These are phyloP conservation scores for Kuraishia capsulata DNA, from an alignment of 805 yeast species.

Conservation along the genomic window DNA sequence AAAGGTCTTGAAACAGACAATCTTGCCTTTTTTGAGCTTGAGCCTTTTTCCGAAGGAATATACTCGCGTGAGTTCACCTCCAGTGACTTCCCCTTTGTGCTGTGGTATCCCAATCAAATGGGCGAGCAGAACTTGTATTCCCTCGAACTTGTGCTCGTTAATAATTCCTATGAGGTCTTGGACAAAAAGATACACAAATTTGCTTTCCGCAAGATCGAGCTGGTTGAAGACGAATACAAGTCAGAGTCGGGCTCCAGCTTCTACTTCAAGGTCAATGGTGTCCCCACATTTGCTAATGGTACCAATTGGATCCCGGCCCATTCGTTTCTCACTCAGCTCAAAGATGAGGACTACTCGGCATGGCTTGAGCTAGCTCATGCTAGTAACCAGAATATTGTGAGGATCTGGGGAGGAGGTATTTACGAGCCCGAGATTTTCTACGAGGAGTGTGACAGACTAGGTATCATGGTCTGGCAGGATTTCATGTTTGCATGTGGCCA, in stretches of 20 bases:
- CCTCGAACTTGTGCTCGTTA: slow-evolving; percentile 10
- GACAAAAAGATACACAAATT: slow-evolving; percentile 15
- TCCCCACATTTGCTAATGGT: slow-evolving; percentile 29
- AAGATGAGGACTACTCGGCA: slow-evolving; percentile 23
- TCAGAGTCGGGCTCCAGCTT: slow-evolving; percentile 27
- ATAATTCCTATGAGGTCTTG: slow-evolving; percentile 2
- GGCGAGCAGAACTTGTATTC: slow-evolving; percentile 27
- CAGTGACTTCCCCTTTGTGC: slow-evolving; percentile 8
- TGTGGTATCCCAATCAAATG: slow-evolving; percentile 32
- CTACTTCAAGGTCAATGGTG: slow-evolving; percentile 30
- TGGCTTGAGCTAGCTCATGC: slow-evolving; percentile 25
- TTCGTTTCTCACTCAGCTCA: slow-evolving; percentile 24
- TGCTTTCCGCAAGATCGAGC: slow-evolving; percentile 32
- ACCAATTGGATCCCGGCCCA: slow-evolving; percentile 44
- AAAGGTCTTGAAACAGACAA: neutral
- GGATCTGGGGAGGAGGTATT: slow-evolving; percentile 44
- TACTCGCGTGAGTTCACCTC: neutral
- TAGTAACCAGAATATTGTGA: slow-evolving; percentile 34
- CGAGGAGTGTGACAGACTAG: slow-evolving; percentile 31
- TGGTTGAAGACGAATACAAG: slow-evolving; percentile 24
- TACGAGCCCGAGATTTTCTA: slow-evolving; percentile 34
- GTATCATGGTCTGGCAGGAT: slow-evolving; percentile 45
- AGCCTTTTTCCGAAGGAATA: neutral
- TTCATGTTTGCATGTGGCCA: slow-evolving; percentile 52
- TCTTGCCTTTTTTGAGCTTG: neutral